Evolutionary conservation across 352 stramenopile species (phyloP).

Genomic region (Nothophytophthora sp.): DNA sequence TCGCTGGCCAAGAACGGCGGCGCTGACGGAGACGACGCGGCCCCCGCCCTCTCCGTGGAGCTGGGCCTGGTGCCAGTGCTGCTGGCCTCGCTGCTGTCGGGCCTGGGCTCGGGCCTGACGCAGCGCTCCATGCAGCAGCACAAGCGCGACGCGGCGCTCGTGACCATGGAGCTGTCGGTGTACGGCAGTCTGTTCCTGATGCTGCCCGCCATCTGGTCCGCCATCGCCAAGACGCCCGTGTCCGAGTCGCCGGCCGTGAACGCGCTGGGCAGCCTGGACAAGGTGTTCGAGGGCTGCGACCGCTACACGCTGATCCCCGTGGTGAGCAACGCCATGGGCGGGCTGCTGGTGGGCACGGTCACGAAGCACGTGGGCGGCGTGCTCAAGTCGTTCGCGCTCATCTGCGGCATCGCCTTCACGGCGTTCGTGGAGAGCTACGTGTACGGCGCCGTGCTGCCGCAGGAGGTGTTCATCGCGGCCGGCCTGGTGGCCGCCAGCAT

Average conservation of each 20-base stretch:
- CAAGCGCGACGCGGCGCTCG: slow-evolving; percentile 66
- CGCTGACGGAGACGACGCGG: slow-evolving; percentile 9
- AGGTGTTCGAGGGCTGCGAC: slow-evolving; percentile 75
- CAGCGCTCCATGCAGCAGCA: slow-evolving; percentile 81
- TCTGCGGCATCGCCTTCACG: slow-evolving; percentile 88
- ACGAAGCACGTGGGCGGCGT: slow-evolving; percentile 92
- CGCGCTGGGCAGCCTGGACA: slow-evolving; percentile 19
- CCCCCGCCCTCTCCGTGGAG: slow-evolving; percentile 44
- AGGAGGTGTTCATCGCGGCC: slow-evolving; percentile 70
- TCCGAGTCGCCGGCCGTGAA: slow-evolving; percentile 32
- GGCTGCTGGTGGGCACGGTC: slow-evolving; percentile 85
- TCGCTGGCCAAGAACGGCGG: slow-evolving; percentile 55
- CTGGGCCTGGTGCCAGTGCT: slow-evolving; percentile 73
- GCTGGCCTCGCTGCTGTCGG: slow-evolving; percentile 72
- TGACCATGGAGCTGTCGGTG: slow-evolving; percentile 81
- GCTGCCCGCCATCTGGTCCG: slow-evolving; percentile 44
- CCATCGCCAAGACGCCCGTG: slow-evolving; percentile 35
- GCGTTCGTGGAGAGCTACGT: slow-evolving; percentile 76
- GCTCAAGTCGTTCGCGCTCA: slow-evolving; percentile 89
- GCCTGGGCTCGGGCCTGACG: slow-evolving; percentile 72
- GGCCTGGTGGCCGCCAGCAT: slow-evolving; percentile 68
- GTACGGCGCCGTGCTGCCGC: slow-evolving; percentile 60
- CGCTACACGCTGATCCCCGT: slow-evolving; percentile 78
- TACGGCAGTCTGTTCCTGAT: slow-evolving; percentile 78
- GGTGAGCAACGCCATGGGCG: slow-evolving; percentile 76